Percentiles rank a stretch among this genome's conserved stretches.
phyloP scores from a whole-genome alignment of 495 filamentous ascomycete genomes.

The Penicillium simplicissimum region DNA sequence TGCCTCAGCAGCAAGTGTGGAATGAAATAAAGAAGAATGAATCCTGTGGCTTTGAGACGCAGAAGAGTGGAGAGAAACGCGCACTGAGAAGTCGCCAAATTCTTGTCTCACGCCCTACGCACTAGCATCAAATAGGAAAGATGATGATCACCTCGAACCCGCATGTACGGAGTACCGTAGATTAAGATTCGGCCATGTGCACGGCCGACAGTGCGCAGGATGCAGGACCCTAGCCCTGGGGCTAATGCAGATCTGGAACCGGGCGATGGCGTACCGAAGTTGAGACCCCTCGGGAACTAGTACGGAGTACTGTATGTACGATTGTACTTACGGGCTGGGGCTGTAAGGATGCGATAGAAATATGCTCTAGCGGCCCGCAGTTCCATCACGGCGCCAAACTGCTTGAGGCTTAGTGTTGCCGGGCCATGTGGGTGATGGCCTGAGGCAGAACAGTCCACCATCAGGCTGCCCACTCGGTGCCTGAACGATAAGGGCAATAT shows the following conservation, averaged over 20 bases:
- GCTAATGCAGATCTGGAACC: constrained; percentile 18
- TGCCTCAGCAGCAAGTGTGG: not conserved
- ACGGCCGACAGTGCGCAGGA: constrained; percentile 3
- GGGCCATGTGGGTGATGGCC: constrained; percentile 16
- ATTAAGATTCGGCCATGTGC: not conserved
- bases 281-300: constrained; percentile 24
- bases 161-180: not conserved
- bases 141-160: not conserved
- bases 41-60: no score
- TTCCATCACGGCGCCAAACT: constrained; percentile 20
- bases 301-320: not conserved
- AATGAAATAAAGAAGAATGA: no score
- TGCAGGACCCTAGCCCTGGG: constrained; percentile 9
- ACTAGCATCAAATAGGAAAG: constrained; percentile 3
- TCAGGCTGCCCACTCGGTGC: not conserved
- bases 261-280: constrained; percentile 18
- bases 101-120: not conserved
- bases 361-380: constrained; percentile 22
- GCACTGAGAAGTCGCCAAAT: not conserved
- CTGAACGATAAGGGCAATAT: constrained; percentile 12
- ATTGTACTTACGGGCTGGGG: not conserved
- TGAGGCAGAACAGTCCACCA: not conserved
- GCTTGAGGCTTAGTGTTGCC: constrained; percentile 21
- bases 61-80: not conserved
- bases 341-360: constrained; percentile 17